phyloP scores from a whole-genome alignment of 176 grass and related monocot genomes.

The Hsuehochloa calcarea region DNA sequence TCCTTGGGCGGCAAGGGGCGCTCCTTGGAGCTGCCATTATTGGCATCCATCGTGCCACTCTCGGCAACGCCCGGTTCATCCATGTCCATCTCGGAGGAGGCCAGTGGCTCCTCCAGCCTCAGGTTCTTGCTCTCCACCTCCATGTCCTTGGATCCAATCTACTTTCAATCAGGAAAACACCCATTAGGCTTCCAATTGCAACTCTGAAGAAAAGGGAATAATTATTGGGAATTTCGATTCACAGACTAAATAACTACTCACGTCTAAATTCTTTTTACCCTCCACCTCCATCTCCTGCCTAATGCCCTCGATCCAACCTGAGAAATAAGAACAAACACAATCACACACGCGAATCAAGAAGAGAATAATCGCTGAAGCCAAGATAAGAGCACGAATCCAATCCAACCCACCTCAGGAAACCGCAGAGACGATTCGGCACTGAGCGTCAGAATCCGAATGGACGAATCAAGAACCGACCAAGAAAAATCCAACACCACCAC shows the following conservation, averaged over 20 bases:
- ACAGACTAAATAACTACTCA: slow-evolving; percentile 9
- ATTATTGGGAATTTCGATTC: background rate
- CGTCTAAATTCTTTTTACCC: slow-evolving; percentile 34
- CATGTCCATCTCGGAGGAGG: slow-evolving; percentile 57
- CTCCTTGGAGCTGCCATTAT: slow-evolving; percentile 55
- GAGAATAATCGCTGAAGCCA: background rate
- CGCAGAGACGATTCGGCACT: background rate
- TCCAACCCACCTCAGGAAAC: slow-evolving; percentile 35
- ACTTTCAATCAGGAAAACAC: slow-evolving; percentile 9
- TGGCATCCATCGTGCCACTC: slow-evolving; percentile 38
- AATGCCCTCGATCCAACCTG: slow-evolving; percentile 21
- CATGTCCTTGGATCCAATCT: slow-evolving; percentile 52
- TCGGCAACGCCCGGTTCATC: slow-evolving; percentile 38
- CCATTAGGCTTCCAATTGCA: slow-evolving; percentile 5
- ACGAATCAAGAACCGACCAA: background rate
- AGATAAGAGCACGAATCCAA: slow-evolving; percentile 17
- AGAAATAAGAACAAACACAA: background rate
- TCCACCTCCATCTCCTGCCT: slow-evolving; percentile 32
- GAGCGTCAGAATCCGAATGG: background rate
- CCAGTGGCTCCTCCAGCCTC: slow-evolving; percentile 34
- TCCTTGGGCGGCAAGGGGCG: slow-evolving; percentile 44
- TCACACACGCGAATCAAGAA: slow-evolving; percentile 18
- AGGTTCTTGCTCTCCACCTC: slow-evolving; percentile 46
- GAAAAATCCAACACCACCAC: background rate
- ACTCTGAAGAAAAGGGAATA: background rate